A percentile compares a stretch with the other conserved stretches of the same genome.
Evolutionary conservation across 2,329 filamentous ascomycete species (phyloP).

Genomic region (Hymenoscyphus infarciens): DNA sequence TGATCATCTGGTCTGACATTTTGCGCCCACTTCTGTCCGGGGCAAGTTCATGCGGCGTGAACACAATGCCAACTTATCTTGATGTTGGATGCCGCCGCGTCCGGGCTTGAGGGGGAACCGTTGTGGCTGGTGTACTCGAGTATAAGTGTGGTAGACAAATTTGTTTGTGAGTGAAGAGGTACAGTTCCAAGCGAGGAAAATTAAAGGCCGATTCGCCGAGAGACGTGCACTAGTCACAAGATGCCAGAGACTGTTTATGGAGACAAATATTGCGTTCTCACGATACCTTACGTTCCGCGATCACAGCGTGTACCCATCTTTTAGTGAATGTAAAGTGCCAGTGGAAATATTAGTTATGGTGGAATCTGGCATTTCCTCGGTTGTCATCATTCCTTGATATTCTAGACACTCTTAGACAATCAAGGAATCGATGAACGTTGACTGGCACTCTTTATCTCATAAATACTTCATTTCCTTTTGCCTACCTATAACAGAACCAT

Average conservation of each 20-base stretch:
- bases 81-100: background rate
- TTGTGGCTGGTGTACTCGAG: constrained; percentile 4
- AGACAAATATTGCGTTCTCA: background rate
- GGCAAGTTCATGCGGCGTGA: constrained; percentile 10
- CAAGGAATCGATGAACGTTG: no score
- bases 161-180: constrained; percentile 3
- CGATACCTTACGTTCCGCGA: background rate
- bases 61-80: background rate
- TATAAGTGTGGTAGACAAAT: background rate
- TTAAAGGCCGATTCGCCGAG: constrained; percentile 1
- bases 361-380: no score
- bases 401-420: no score
- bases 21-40: constrained; percentile 9
- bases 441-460: no score
- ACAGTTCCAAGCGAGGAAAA: constrained; percentile 3
- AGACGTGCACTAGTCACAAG: background rate
- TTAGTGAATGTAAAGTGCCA: no score
- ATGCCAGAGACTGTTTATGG: background rate
- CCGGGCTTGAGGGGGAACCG: background rate
- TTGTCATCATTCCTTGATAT: no score
- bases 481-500: no score
- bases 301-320: no score
- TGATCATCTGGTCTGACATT: constrained; percentile 28
- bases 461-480: no score
- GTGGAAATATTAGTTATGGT: no score